Percentiles rank a stretch among this genome's conserved stretches.
Conservation (phyloP, 495 filamentous ascomycete genomes). For the Penicillium nucicola region DNA sequence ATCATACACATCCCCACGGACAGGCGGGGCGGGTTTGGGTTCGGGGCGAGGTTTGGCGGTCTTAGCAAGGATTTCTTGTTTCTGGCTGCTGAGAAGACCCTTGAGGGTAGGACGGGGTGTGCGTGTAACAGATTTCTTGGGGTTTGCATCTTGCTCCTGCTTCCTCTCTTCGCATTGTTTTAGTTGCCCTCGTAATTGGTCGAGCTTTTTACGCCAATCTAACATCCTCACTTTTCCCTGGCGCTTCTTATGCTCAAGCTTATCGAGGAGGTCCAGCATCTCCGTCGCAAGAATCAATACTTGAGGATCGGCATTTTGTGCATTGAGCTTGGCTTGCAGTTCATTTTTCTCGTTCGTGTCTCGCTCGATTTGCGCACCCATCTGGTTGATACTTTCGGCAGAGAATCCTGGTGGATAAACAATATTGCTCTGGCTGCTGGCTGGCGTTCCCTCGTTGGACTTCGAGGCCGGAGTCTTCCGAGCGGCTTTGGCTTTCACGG, state of each 20-base stretch:
- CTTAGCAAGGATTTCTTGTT: conserved; percentile 3
- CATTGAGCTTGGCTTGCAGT: too few relatives aligned
- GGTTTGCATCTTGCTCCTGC: background rate
- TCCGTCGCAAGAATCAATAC: too few relatives aligned
- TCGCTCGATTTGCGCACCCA: background rate
- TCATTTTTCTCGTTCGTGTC: background rate
- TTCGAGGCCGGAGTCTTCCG: background rate
- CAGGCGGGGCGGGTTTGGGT: background rate
- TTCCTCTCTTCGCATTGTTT: background rate
- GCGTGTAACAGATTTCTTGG: background rate
- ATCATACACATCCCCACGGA: background rate
- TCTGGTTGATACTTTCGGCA: background rate
- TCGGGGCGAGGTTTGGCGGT: conserved; percentile 4
- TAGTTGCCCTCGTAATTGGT: background rate
- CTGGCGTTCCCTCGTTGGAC: background rate
- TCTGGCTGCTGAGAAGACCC: conserved; percentile 5
- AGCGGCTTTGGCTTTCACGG: background rate
- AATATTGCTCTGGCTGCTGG: background rate
- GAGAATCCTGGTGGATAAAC: background rate
- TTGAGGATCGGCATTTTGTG: too few relatives aligned
- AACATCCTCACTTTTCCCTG: too few relatives aligned
- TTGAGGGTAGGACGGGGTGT: conserved; percentile 7
- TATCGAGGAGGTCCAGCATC: too few relatives aligned
- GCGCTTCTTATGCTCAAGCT: too few relatives aligned
- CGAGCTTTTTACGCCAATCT: too few relatives aligned